Evolutionary conservation across 2,329 filamentous ascomycete species (phyloP).

Genomic region (Cytospora piceicola): DNA sequence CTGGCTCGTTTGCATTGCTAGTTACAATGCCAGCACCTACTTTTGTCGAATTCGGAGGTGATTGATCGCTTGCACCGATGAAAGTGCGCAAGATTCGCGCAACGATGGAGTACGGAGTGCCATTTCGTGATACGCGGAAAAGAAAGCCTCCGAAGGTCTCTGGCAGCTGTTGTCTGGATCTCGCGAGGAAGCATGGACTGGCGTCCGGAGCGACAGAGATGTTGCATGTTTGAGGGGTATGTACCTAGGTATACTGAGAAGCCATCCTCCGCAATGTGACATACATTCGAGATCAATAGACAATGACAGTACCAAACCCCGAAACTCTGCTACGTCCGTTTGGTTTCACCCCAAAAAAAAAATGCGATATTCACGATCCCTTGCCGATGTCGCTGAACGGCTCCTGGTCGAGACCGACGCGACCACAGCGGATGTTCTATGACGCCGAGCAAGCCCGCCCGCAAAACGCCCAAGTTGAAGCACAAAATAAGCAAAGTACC

Average conservation of each 20-base stretch:
- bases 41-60: neutral
- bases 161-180: neutral
- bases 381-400: neutral
- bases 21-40: neutral
- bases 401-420: slow-evolving; percentile 5
- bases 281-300: neutral
- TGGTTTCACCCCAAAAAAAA: slow-evolving; percentile 2
- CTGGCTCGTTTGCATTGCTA: neutral
- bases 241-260: slow-evolving; percentile 23
- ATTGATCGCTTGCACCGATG: neutral
- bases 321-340: neutral
- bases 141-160: neutral
- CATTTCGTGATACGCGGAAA: neutral
- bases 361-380: neutral
- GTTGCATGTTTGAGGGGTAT: slow-evolving; percentile 12
- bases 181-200: slow-evolving; percentile 27
- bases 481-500: neutral
- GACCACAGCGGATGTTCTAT: neutral
- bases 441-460: neutral
- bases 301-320: neutral
- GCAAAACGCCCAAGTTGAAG: slow-evolving; percentile 7
- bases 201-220: neutral
- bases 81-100: neutral
- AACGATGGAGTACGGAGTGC: neutral
- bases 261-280: slow-evolving; percentile 7